Evolutionary conservation across 2,329 filamentous ascomycete species (phyloP).

Genomic region (Arthrobotrys iridis): DNA sequence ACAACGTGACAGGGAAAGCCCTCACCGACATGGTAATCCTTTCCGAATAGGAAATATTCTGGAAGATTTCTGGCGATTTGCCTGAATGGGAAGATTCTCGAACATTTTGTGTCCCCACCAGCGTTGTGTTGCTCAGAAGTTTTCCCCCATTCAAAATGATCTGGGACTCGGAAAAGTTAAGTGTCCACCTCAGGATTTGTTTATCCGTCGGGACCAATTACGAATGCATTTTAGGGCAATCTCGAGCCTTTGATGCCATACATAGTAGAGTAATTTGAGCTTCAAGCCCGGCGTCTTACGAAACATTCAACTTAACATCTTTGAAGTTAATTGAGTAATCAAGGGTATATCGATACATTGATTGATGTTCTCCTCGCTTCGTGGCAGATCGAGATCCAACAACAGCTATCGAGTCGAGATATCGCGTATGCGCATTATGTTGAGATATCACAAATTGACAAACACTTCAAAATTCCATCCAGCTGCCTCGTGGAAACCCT

Average conservation of each 20-base stretch:
- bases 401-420: constrained; percentile 34
- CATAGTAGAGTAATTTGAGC: no score
- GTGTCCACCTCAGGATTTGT: not conserved
- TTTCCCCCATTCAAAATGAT: not conserved
- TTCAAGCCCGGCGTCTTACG: no score
- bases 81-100: constrained; percentile 37
- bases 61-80: constrained; percentile 34
- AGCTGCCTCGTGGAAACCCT: not conserved
- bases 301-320: not conserved
- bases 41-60: constrained; percentile 17
- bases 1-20: constrained; percentile 25
- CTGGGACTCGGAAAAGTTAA: not conserved
- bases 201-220: constrained; percentile 6
- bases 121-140: constrained; percentile 17
- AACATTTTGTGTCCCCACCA: constrained; percentile 27
- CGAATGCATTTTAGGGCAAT: constrained; percentile 19
- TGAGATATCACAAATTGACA: constrained; percentile 12
- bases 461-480: not conserved
- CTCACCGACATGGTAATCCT: constrained; percentile 14
- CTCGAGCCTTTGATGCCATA: not conserved
- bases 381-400: not conserved
- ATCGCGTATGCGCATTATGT: not conserved
- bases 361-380: not conserved
- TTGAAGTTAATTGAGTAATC: not conserved
- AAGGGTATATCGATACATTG: not conserved